These are phyloP conservation scores for Nematodospora valgi DNA, from an alignment of 805 yeast genomes.

Conservation along the genomic window DNA sequence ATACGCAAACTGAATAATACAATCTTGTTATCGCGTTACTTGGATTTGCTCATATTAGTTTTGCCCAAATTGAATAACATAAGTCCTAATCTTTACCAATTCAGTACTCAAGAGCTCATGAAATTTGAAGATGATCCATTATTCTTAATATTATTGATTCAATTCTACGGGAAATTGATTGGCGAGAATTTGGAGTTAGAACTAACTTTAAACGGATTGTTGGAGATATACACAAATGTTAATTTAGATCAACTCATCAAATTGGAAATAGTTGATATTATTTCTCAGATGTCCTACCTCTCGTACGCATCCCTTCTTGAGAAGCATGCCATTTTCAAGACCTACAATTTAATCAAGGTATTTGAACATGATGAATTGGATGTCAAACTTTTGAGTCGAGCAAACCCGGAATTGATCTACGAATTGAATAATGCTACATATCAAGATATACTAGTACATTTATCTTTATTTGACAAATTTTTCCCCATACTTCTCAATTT, in stretches of 20 bases:
- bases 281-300: conserved; percentile 19
- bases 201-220: background rate
- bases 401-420: conserved; percentile 15
- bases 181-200: conserved; percentile 3
- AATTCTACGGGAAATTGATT: conserved; percentile 22
- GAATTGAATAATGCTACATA: conserved; percentile 11
- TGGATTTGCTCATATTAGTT: conserved; percentile 16
- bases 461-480: conserved; percentile 13
- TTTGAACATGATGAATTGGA: conserved; percentile 16
- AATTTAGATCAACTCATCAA: conserved; percentile 10
- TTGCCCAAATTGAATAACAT: conserved; percentile 10
- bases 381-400: conserved; percentile 17
- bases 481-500: conserved; percentile 25
- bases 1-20: conserved; percentile 12
- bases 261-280: conserved; percentile 19
- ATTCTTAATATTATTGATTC: conserved; percentile 20
- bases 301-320: no score
- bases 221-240: background rate
- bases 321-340: no score
- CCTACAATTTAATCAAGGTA: conserved; percentile 16
- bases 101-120: conserved; percentile 13
- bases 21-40: conserved; percentile 16
- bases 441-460: conserved; percentile 11
- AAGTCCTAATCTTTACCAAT: conserved; percentile 9
- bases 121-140: conserved; percentile 22